Percentiles rank a stretch among this genome's conserved stretches.
phyloP scores from a whole-genome alignment of 352 stramenopile species.

The Blastocystis sp. region DNA sequence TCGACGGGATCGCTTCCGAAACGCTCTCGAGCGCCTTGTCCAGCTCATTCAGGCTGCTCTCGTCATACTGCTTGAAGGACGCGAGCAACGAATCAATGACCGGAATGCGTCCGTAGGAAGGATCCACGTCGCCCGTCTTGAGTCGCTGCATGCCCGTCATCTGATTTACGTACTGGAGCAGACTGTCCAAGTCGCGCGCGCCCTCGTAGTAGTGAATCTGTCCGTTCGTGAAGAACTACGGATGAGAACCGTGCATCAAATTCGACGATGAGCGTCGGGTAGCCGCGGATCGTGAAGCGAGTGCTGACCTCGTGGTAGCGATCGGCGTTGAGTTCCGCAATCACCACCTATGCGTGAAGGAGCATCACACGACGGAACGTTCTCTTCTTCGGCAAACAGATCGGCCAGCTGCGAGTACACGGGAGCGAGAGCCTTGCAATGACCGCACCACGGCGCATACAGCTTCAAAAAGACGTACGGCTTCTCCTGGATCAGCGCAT shows the following conservation, averaged over 20 bases:
- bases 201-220: slow-evolving; percentile 40
- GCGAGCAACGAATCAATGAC: slow-evolving; percentile 32
- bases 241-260: background rate
- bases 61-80: background rate
- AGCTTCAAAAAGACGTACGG: slow-evolving; percentile 76
- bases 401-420: slow-evolving; percentile 79
- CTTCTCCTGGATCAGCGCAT: background rate
- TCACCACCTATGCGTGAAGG: slow-evolving; percentile 79
- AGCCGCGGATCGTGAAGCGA: slow-evolving; percentile 22
- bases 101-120: slow-evolving; percentile 26
- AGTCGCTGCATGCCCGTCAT: background rate
- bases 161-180: slow-evolving; percentile 49
- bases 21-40: background rate
- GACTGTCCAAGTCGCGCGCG: slow-evolving; percentile 20
- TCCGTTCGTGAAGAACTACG: slow-evolving; percentile 49
- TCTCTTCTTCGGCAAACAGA: slow-evolving; percentile 58
- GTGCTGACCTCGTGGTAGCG: slow-evolving; percentile 7
- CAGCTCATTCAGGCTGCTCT: background rate
- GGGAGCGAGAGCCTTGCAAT: slow-evolving; percentile 82
- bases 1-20: background rate
- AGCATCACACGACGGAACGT: background rate
- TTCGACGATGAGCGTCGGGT: slow-evolving; percentile 47
- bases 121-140: slow-evolving; percentile 22
- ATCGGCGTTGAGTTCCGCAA: slow-evolving; percentile 88
- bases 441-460: slow-evolving; percentile 78